These are phyloP conservation scores for Fusarium sp. DNA, from an alignment of 2,329 filamentous ascomycete species.

Conservation along the genomic window DNA sequence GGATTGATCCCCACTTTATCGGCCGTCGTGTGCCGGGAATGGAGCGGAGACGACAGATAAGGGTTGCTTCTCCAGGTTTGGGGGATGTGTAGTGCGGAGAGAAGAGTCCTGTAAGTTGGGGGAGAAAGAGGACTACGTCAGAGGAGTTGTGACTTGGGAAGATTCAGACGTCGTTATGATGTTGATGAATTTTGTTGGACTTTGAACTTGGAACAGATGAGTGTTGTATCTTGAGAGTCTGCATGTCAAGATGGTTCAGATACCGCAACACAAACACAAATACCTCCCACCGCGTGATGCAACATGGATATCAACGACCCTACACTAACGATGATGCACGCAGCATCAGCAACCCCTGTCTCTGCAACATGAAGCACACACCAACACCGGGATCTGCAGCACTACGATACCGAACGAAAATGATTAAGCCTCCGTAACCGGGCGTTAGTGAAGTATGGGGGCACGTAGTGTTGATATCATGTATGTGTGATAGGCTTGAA, in stretches of 20 bases:
- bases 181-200: background rate
- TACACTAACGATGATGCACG: background rate
- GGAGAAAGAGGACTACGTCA: background rate
- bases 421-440: slow-evolving; percentile 5
- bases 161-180: background rate
- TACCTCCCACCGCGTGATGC: slow-evolving; percentile 9
- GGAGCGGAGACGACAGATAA: slow-evolving; percentile 9
- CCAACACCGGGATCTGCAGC: slow-evolving; percentile 33
- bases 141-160: background rate
- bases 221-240: background rate
- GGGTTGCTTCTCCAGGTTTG: slow-evolving; percentile 28
- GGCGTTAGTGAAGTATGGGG: slow-evolving; percentile 8
- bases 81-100: slow-evolving; percentile 16
- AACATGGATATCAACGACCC: slow-evolving; percentile 4
- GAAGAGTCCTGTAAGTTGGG: slow-evolving; percentile 1
- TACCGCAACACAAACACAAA: background rate
- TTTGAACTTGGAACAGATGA: background rate
- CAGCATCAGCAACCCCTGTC: slow-evolving; percentile 10
- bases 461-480: slow-evolving; percentile 1
- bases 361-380: slow-evolving; percentile 9
- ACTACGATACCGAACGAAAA: slow-evolving; percentile 24
- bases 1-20: slow-evolving; percentile 17
- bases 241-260: background rate
- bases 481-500: slow-evolving; percentile 7
- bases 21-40: slow-evolving; percentile 38